Base-by-base conservation (phyloP, 2,329 filamentous ascomycete genomes). In the Penicillium verrucosum region DNA sequence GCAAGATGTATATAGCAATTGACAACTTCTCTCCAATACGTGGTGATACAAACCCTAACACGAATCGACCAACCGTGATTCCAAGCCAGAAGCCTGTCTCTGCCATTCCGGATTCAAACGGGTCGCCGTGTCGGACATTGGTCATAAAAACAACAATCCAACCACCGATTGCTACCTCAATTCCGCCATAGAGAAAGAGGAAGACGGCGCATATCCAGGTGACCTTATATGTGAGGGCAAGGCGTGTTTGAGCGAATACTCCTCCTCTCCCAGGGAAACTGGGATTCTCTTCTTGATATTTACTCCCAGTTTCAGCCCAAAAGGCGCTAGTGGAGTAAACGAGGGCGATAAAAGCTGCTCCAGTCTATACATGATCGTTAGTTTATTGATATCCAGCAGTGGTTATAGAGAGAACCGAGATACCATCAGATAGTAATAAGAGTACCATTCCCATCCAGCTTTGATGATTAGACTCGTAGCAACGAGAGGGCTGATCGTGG, bases 61-160 rank as follows among this genome's bases (percentile, higher is more conserved):
- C 70, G 7, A 92, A 78, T 2, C 90, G 79, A 0, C 90, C 90
- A 0, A 90, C 69, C 0, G 89, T 91, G 61, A 92, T 79, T 0
- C 90, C 90, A 34, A 89, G 81, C 90, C 90, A 94, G 76, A 92
- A 93, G 0, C 87, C 85, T 0, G 88, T 91, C 1, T 84, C 85
- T 0, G 83, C 84, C 72, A 92, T 82, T 3, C 89, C 89, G 18
- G 86, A 84, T 7, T 84, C 79, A 66, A 91, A 91, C 0, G 83
- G 75, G 25, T 78, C 80, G 4, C 84, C 87, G 29, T 85, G 71
- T 14, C 89, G 81, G 11, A 89, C 85, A 21, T 81, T 75, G 12
- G 89, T 82, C 87, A 92, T 92, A 71, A 92, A 92, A 1, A 85
- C 85, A 47, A 89, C 85, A 58, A 92, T 85, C 88, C 88, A 91